phyloP scores from a whole-genome alignment of 148 eudicot genomes.

The Vaccinium corymbosum region DNA sequence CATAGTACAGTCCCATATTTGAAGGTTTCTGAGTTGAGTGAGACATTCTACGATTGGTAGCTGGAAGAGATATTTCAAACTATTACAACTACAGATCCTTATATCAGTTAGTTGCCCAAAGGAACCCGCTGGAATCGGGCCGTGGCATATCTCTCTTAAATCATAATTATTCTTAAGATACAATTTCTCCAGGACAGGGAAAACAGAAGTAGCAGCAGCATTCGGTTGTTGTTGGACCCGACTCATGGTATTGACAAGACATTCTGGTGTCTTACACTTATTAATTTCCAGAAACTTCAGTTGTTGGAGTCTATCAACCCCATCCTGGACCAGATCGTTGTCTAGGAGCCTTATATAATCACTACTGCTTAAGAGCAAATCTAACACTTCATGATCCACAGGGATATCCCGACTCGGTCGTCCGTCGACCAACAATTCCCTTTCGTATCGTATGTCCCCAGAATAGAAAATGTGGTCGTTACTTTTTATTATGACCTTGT shows the following conservation, averaged over 20 bases:
- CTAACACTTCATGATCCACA: too few species aligned
- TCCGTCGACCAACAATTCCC: too few species aligned
- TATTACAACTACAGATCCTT: background rate
- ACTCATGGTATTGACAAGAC: background rate
- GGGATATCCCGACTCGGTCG: too few species aligned
- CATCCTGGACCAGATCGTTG: background rate
- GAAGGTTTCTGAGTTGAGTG: background rate
- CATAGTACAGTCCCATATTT: background rate
- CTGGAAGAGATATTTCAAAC: background rate
- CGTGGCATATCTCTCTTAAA: background rate
- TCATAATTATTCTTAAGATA: background rate
- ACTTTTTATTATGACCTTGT: background rate
- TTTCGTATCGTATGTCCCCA: too few species aligned
- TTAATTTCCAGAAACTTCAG: background rate
- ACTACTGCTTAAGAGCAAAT: too few species aligned
- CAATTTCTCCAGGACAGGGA: background rate
- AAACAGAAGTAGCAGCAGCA: background rate
- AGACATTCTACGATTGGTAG: background rate
- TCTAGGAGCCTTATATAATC: too few species aligned
- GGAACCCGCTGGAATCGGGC: background rate
- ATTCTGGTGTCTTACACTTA: conserved; percentile 7
- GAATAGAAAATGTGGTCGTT: too few species aligned
- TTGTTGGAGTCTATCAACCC: conserved; percentile 19
- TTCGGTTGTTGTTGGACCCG: background rate
- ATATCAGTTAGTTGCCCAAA: conserved; percentile 3